Evolutionary conservation across 495 filamentous ascomycete genomes (phyloP).

Genomic region (Rhypophila decipiens): DNA sequence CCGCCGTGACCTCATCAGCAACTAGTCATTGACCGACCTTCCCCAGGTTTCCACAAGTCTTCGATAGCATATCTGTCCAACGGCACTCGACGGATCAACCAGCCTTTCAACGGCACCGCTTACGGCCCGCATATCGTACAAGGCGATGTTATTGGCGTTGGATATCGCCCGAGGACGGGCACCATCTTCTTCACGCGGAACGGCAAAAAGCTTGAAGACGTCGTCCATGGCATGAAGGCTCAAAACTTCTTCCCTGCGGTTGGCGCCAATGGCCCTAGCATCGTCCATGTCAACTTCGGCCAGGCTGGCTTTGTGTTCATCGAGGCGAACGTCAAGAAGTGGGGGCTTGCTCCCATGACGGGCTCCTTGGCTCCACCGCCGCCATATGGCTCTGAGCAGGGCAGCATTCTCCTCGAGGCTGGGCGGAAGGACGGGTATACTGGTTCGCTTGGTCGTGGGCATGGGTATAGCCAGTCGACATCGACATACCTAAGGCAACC

Average conservation of each 20-base stretch:
- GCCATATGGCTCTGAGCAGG: conserved; percentile 93
- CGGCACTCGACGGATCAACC: conserved; percentile 81
- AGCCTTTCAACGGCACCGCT: conserved; percentile 70
- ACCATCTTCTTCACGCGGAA: conserved; percentile 98
- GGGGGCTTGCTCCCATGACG: conserved; percentile 93
- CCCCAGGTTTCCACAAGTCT: conserved; percentile 82
- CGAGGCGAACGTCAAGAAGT: conserved; percentile 99
- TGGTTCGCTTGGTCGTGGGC: conserved; percentile 48
- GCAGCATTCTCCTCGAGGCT: conserved; percentile 87
- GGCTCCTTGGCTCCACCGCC: conserved; percentile 92
- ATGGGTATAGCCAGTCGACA: conserved; percentile 41
- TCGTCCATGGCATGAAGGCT: conserved; percentile 83
- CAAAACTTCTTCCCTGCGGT: conserved; percentile 97
- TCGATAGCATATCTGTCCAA: conserved; percentile 86
- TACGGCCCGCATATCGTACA: conserved; percentile 83
- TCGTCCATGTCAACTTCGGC: conserved; percentile 93
- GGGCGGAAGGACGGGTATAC: conserved; percentile 60
- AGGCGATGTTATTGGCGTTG: conserved; percentile 93
- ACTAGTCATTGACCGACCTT: neutral
- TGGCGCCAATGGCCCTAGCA: conserved; percentile 87
- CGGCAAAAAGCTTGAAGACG: conserved; percentile 92
- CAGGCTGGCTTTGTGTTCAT: conserved; percentile 98
- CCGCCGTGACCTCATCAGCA: neutral
- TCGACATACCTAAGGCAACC: conserved; percentile 30
- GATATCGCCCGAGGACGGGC: conserved; percentile 89